phyloP scores from a whole-genome alignment of 1,284 basidiomycete genomes.

The Tilletia indica region DNA sequence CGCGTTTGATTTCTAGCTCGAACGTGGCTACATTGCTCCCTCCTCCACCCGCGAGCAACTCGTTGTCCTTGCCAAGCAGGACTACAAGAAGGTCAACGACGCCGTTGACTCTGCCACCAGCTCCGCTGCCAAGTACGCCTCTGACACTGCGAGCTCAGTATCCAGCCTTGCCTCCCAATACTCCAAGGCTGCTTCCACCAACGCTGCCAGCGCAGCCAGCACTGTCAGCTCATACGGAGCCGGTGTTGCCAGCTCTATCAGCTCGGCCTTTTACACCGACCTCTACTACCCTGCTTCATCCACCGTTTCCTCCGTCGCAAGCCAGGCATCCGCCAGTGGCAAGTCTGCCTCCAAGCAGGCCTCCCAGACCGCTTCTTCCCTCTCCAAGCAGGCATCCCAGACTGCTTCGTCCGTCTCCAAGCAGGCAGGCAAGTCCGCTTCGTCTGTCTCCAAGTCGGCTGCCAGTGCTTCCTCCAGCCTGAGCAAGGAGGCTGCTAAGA shows the following conservation, averaged over 20 bases:
- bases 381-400: constrained; percentile 13
- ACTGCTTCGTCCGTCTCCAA: no score
- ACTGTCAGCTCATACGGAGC: constrained; percentile 7
- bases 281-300: constrained; percentile 41
- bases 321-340: constrained; percentile 11
- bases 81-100: constrained; percentile 40
- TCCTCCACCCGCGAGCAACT: constrained; percentile 48
- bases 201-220: constrained; percentile 22
- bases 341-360: constrained; percentile 17
- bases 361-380: constrained; percentile 9
- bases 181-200: constrained; percentile 26
- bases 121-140: constrained; percentile 3
- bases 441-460: constrained; percentile 17
- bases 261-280: constrained; percentile 36
- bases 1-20: constrained; percentile 26
- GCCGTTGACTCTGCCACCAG: background rate
- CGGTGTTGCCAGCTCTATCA: constrained; percentile 26
- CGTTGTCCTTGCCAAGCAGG: constrained; percentile 45
- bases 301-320: constrained; percentile 24
- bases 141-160: constrained; percentile 15
- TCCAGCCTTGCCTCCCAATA: constrained; percentile 27
- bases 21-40: constrained; percentile 53
- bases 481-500: constrained; percentile 19
- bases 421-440: constrained; percentile 8
- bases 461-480: constrained; percentile 16